Evolutionary conservation across 2,329 filamentous ascomycete species (phyloP).

Genomic region (Zymoseptoria pseudotritici): DNA sequence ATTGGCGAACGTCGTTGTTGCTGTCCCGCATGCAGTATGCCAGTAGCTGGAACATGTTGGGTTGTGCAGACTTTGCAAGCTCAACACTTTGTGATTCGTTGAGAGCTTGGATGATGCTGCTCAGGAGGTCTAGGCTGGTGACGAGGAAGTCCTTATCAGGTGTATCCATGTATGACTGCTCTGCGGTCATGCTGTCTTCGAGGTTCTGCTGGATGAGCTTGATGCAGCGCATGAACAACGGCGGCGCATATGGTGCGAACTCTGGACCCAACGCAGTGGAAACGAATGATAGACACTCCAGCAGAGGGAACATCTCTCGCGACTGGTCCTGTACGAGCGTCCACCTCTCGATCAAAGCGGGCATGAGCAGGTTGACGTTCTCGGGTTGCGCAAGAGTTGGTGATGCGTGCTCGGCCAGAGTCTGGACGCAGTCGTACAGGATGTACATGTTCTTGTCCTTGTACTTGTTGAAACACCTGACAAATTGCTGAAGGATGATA

Average conservation of each 20-base stretch:
- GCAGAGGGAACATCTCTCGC: constrained; percentile 82
- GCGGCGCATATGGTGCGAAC: constrained; percentile 76
- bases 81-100: constrained; percentile 64
- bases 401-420: constrained; percentile 84
- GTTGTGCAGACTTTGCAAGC: constrained; percentile 67
- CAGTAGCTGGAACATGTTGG: constrained; percentile 83
- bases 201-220: constrained; percentile 88
- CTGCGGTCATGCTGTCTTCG: constrained; percentile 67
- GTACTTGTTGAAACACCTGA: constrained; percentile 86
- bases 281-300: constrained; percentile 96
- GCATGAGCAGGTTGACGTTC: constrained; percentile 83
- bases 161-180: constrained; percentile 61
- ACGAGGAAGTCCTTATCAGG: constrained; percentile 97
- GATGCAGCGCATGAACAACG: constrained; percentile 82
- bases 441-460: constrained; percentile 99
- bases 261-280: constrained; percentile 73
- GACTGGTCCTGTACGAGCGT: constrained; percentile 81
- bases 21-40: constrained; percentile 87
- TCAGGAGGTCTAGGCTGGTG: constrained; percentile 87
- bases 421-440: constrained; percentile 96
- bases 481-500: constrained; percentile 86
- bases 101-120: constrained; percentile 86
- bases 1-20: constrained; percentile 89
- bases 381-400: constrained; percentile 71
- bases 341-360: constrained; percentile 81